Percentiles rank a stretch among this genome's conserved stretches.
phyloP scores from a whole-genome alignment of 73 alveolate species.

The Paramecium tetraurelia region DNA sequence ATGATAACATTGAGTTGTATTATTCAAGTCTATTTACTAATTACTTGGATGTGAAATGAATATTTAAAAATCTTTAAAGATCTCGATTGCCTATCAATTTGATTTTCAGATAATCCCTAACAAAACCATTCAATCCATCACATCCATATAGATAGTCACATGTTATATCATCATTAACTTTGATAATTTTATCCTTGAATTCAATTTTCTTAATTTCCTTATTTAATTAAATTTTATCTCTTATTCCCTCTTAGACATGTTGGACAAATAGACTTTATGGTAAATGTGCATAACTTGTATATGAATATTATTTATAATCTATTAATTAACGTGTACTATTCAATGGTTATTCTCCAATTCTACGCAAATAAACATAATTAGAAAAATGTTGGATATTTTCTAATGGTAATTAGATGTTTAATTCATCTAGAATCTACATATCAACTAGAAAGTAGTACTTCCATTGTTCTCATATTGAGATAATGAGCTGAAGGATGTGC shows the following conservation, averaged over 20 bases:
- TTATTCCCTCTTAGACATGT: not conserved
- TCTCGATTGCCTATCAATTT: constrained; percentile 65
- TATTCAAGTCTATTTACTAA: constrained; percentile 41
- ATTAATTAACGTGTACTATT: not conserved
- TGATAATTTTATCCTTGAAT: not conserved
- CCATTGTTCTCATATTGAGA: constrained; percentile 68
- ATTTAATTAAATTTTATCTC: not conserved
- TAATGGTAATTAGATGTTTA: not conserved
- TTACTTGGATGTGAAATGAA: constrained; percentile 64
- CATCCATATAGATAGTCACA: constrained; percentile 72
- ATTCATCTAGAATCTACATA: not conserved
- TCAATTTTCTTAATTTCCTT: not conserved
- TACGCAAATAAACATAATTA: not conserved
- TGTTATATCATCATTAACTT: constrained; percentile 27
- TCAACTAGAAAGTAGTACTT: not conserved
- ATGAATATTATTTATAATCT: not conserved
- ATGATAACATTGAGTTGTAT: constrained; percentile 70
- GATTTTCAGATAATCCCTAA: constrained; percentile 61
- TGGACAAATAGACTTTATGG: not conserved
- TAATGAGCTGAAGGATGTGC: constrained; percentile 81
- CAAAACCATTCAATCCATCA: constrained; percentile 72
- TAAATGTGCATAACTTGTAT: constrained; percentile 7
- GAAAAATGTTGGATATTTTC: not conserved
- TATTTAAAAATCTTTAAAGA: constrained; percentile 67
- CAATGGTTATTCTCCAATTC: not conserved